Evolutionary conservation across 805 yeast genomes (phyloP), one percentile per base, ranked within the genome.

Genomic region (Yamadazyma phyllophila): DNA sequence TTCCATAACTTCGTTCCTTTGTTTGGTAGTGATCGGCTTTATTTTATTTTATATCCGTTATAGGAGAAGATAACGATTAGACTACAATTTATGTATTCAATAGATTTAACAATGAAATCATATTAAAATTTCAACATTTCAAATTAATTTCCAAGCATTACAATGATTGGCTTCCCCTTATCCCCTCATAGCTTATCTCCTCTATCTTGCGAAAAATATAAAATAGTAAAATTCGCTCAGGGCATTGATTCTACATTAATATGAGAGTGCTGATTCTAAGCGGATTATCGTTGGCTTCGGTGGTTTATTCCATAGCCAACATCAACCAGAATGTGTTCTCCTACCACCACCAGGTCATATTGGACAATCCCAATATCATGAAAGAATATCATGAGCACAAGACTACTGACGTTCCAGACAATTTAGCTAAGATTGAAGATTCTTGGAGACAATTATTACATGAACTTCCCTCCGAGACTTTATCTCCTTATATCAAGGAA

Each of bases 1-100:
- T 43, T 48, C 50, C 15, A 53, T 61, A 27, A 65, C 69, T 1
- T 54, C 61, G 6, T 45, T 51, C 1, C 47, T 61, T 40, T 54
- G 64, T 41, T 26, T 58, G 2, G 37, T 58, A 7, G 59, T 55
- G 5, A 54, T 62, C 2, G 42, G 36, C 3, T 44, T 55, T 15
- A 51, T 63, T 16, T 49, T 60, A 7, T 49, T 46, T 2, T 61
- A 58, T 48, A 62, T 65, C 36, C 54, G 49, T 29, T 34, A 40
- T 45, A 41, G 39, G 15, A 35, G 41, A 11, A 32, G 30, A 20
- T 12, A 7, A n/a, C 9, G 10, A 13, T 20, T 24, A 8, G 29
- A 10, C 24, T 33, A 17, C 10, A 7, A 24, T 14, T 5, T 16
- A 14, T 33, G 24, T 20, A 20, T 20, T 20, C 24, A 20, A 20